Conservation (phyloP, 2,329 filamentous ascomycete species). For the Xylariomycetidae sp. region DNA sequence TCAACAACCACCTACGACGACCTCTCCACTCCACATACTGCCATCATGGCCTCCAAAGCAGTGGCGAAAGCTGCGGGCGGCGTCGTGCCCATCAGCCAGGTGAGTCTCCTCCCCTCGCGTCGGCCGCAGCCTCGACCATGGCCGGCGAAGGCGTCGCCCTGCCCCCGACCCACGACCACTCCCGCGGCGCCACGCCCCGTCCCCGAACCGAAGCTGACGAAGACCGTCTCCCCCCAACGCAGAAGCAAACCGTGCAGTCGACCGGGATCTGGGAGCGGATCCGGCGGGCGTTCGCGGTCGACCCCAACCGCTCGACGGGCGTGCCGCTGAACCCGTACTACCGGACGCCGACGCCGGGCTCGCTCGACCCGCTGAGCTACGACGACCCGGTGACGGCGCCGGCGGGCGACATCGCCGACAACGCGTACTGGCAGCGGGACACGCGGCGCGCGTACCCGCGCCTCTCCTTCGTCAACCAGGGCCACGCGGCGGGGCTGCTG, state of each 20-base stretch:
- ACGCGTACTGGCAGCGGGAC: slow-evolving; percentile 96
- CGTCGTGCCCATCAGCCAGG: slow-evolving; percentile 53
- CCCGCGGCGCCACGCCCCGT: no score
- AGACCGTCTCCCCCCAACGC: slow-evolving; percentile 8
- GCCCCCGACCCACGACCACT: no score
- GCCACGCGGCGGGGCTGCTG: slow-evolving; percentile 78
- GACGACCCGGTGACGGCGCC: slow-evolving; percentile 78
- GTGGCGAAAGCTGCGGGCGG: slow-evolving; percentile 49
- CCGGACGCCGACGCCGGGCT: slow-evolving; percentile 78
- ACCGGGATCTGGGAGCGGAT: slow-evolving; percentile 81
- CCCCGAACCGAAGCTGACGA: slow-evolving; percentile 14
- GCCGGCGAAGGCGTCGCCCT: not conserved
- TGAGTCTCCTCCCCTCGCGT: slow-evolving; percentile 28
- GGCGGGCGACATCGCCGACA: slow-evolving; percentile 83
- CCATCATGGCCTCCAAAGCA: slow-evolving; percentile 56
- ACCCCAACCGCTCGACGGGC: slow-evolving; percentile 83
- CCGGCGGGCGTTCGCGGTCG: slow-evolving; percentile 72
- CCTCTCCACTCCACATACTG: slow-evolving; percentile 19
- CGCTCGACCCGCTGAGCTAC: slow-evolving; percentile 63
- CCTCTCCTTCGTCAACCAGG: slow-evolving; percentile 74
- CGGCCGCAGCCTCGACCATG: slow-evolving; percentile 3
- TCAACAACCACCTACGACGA: slow-evolving; percentile 13
- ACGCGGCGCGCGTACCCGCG: slow-evolving; percentile 74
- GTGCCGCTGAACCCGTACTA: slow-evolving; percentile 89
- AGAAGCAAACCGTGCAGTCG: slow-evolving; percentile 97